These are phyloP conservation scores for Lantana camara DNA, from an alignment of 257 asterid species.

Conservation along the genomic window DNA sequence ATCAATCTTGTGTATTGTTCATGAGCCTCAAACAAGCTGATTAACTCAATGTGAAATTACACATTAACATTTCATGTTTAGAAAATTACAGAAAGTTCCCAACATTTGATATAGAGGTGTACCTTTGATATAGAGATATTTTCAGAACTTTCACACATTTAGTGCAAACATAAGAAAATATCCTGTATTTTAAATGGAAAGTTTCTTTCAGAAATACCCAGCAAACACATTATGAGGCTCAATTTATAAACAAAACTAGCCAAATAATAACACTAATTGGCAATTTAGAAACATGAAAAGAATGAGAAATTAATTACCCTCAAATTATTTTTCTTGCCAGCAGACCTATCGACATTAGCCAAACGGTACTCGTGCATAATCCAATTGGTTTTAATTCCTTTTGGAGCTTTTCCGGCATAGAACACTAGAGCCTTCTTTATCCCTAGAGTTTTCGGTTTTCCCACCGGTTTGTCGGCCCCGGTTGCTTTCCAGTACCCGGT, in stretches of 20 bases:
- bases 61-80: not conserved
- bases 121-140: not conserved
- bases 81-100: too few species aligned
- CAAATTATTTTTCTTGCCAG: conserved; percentile 48
- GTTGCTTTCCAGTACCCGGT: conserved; percentile 78
- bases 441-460: conserved; percentile 56
- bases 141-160: not conserved
- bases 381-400: conserved; percentile 71
- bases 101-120: too few species aligned
- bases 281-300: not conserved
- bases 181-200: too few species aligned
- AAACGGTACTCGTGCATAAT: conserved; percentile 77
- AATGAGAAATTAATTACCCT: conserved; percentile 39
- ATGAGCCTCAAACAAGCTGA: too few species aligned
- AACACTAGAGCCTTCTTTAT: conserved; percentile 76
- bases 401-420: conserved; percentile 71
- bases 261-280: too few species aligned
- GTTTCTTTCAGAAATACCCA: not conserved
- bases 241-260: too few species aligned
- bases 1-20: not conserved
- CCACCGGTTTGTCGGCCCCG: conserved; percentile 79
- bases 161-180: too few species aligned
- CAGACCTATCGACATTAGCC: conserved; percentile 72
- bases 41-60: not conserved
- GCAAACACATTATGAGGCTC: too few species aligned